Evolutionary conservation across 805 yeast species (phyloP).

Genomic region (Ogataea haglerorum): DNA sequence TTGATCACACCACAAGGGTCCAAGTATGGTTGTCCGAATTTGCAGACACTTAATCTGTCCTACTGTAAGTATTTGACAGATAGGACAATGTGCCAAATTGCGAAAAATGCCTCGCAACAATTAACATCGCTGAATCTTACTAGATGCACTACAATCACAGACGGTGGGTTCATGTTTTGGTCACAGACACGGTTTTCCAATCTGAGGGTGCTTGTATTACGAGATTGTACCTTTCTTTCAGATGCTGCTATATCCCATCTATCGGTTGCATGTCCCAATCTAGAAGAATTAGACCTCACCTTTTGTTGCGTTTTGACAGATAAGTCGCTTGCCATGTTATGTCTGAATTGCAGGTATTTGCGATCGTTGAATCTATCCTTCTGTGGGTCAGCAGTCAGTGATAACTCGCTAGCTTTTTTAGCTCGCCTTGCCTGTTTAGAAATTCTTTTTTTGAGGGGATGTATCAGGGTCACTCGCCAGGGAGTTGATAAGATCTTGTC

Average conservation of each 20-base stretch:
- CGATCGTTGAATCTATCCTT: slow-evolving; percentile 57
- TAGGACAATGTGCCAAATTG: slow-evolving; percentile 58
- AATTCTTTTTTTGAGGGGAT: slow-evolving; percentile 56
- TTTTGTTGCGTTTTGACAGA: slow-evolving; percentile 77
- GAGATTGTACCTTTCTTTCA: slow-evolving; percentile 72
- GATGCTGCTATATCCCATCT: slow-evolving; percentile 61
- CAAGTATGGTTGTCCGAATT: slow-evolving; percentile 52
- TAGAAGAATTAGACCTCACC: slow-evolving; percentile 57
- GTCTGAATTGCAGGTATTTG: slow-evolving; percentile 61
- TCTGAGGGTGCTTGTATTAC: slow-evolving; percentile 49
- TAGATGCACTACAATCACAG: slow-evolving; percentile 76
- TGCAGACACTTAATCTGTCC: slow-evolving; percentile 55
- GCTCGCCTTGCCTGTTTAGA: slow-evolving; percentile 52
- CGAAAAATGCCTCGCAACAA: slow-evolving; percentile 53
- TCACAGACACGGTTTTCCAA: slow-evolving; percentile 51
- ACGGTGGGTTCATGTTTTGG: slow-evolving; percentile 69
- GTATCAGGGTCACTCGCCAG: slow-evolving; percentile 72
- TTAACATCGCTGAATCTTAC: slow-evolving; percentile 59
- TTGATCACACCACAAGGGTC: slow-evolving; percentile 52
- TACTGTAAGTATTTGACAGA: slow-evolving; percentile 77
- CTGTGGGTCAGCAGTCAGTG: slow-evolving; percentile 80
- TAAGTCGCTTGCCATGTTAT: slow-evolving; percentile 60
- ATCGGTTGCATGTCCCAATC: slow-evolving; percentile 56
- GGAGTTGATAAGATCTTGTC: slow-evolving; percentile 68
- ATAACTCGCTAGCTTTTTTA: slow-evolving; percentile 58